A percentile compares a stretch with the other conserved stretches of the same genome.
Conservation (phyloP, 371 early-diverging fungal genomes). For the Mucor irregularis region DNA sequence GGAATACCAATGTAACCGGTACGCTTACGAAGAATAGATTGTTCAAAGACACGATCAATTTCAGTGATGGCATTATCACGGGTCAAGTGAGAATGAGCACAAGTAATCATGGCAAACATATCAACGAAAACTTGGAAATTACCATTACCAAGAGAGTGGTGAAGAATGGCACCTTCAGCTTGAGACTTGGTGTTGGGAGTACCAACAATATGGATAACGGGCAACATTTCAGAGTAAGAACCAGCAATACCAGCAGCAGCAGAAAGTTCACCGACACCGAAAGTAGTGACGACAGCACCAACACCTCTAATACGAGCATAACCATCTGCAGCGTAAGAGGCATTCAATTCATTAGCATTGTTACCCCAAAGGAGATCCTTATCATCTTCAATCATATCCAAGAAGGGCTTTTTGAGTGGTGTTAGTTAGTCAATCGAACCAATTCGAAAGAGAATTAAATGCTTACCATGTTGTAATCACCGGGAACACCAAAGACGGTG, state of each 20-base stretch:
- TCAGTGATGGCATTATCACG: slow-evolving; percentile 34
- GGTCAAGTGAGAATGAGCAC: slow-evolving; percentile 36
- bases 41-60: slow-evolving; percentile 42
- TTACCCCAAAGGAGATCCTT: slow-evolving; percentile 37
- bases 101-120: slow-evolving; percentile 44
- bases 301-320: slow-evolving; percentile 45
- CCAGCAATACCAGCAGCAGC: slow-evolving; percentile 56
- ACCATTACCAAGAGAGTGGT: slow-evolving; percentile 62
- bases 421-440: neutral
- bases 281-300: slow-evolving; percentile 52
- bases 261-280: slow-evolving; percentile 60
- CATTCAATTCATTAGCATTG: slow-evolving; percentile 48
- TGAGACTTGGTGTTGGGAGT: slow-evolving; percentile 45
- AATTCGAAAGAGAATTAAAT: neutral
- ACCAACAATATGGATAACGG: slow-evolving; percentile 59
- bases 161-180: slow-evolving; percentile 47
- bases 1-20: slow-evolving; percentile 54
- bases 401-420: slow-evolving; percentile 11
- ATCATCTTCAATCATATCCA: slow-evolving; percentile 42
- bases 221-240: slow-evolving; percentile 54
- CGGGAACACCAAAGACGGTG: slow-evolving; percentile 49
- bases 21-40: slow-evolving; percentile 26
- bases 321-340: slow-evolving; percentile 57
- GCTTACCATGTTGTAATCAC: slow-evolving; percentile 52
- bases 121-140: slow-evolving; percentile 45